Conservation (phyloP, 495 filamentous ascomycete genomes). For the Lasiosphaeris hirsuta region DNA sequence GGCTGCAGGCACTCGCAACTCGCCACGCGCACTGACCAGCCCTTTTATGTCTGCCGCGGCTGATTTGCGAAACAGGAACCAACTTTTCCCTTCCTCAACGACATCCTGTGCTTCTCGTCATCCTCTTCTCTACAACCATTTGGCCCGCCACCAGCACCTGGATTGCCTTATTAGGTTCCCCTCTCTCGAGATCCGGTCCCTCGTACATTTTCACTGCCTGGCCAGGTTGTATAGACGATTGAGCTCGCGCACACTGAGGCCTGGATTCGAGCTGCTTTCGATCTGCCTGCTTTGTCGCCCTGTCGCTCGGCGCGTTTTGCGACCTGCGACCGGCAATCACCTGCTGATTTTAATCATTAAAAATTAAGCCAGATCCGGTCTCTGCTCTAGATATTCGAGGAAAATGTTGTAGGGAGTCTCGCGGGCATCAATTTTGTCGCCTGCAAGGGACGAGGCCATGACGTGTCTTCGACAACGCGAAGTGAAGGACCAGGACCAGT, state of each 20-base stretch:
- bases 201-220: slow-evolving; percentile 7
- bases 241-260: slow-evolving; percentile 15
- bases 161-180: slow-evolving; percentile 6
- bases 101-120: slow-evolving; percentile 12
- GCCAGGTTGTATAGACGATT: slow-evolving; percentile 19
- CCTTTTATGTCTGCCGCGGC: slow-evolving; percentile 32
- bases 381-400: slow-evolving; percentile 23
- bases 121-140: background rate
- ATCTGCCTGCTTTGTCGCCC: slow-evolving; percentile 6
- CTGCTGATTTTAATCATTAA: slow-evolving; percentile 22
- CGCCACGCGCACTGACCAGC: slow-evolving; percentile 20
- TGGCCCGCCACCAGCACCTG: slow-evolving; percentile 10
- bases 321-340: slow-evolving; percentile 7
- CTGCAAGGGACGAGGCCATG: slow-evolving; percentile 20
- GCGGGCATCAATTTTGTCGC: slow-evolving; percentile 19
- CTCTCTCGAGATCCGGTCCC: background rate
- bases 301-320: slow-evolving; percentile 3
- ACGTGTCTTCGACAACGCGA: slow-evolving; percentile 25
- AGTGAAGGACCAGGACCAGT: slow-evolving; percentile 11
- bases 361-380: slow-evolving; percentile 11
- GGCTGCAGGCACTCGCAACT: too few species aligned
- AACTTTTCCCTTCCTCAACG: slow-evolving; percentile 33
- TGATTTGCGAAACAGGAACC: slow-evolving; percentile 40
- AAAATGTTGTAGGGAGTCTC: slow-evolving; percentile 25
- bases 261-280: slow-evolving; percentile 10